A percentile compares a stretch with the other conserved stretches of the same genome.
These are phyloP conservation scores for Alternaria rosae DNA, from an alignment of 2,329 filamentous ascomycete genomes.

Conservation along the genomic window DNA sequence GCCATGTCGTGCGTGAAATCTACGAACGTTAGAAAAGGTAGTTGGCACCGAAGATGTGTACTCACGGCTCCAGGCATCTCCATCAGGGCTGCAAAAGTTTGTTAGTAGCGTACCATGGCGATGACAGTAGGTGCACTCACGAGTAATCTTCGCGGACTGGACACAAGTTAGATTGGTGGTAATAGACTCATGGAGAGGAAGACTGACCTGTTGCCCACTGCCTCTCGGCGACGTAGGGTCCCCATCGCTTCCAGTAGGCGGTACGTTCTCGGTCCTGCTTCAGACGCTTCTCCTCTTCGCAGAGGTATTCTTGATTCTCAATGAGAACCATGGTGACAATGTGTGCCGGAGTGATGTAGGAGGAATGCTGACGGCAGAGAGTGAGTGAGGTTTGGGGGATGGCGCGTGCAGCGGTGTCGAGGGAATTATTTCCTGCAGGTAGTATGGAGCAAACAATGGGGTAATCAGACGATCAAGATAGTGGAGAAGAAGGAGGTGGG, in stretches of 20 bases:
- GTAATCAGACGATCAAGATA: slow-evolving; percentile 25
- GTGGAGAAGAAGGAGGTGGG: slow-evolving; percentile 12
- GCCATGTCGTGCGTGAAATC: slow-evolving; percentile 96
- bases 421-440: slow-evolving; percentile 27
- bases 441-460: slow-evolving; percentile 29
- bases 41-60: slow-evolving; percentile 32
- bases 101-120: slow-evolving; percentile 33
- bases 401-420: slow-evolving; percentile 33
- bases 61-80: slow-evolving; percentile 95
- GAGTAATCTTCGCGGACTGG: slow-evolving; percentile 90
- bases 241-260: slow-evolving; percentile 99
- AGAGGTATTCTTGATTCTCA: slow-evolving; percentile 85
- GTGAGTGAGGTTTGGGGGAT: slow-evolving; percentile 19
- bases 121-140: slow-evolving; percentile 53
- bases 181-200: not conserved
- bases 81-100: slow-evolving; percentile 66
- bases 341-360: slow-evolving; percentile 15
- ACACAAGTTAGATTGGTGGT: slow-evolving; percentile 36
- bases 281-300: slow-evolving; percentile 88
- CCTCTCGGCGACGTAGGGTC: slow-evolving; percentile 88
- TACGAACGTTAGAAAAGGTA: slow-evolving; percentile 51
- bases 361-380: slow-evolving; percentile 9
- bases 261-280: slow-evolving; percentile 81
- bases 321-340: slow-evolving; percentile 78
- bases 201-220: slow-evolving; percentile 90